These are phyloP conservation scores for Phaeosphaeriaceae sp. DNA, from an alignment of 2,329 filamentous ascomycete species.

Conservation along the genomic window DNA sequence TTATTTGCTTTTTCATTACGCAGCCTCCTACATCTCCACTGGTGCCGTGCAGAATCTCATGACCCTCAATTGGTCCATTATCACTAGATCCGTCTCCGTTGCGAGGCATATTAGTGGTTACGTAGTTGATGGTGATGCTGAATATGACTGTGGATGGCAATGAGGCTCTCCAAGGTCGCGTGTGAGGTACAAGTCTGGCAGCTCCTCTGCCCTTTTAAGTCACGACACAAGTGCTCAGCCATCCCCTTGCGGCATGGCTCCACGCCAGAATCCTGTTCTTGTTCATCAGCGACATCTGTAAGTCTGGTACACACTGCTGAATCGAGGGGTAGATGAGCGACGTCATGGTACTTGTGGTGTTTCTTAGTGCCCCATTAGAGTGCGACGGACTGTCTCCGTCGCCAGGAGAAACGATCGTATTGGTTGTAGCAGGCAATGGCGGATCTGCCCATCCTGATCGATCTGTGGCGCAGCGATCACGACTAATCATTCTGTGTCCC, in stretches of 20 bases:
- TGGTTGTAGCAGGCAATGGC: background rate
- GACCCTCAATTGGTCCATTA: conserved; percentile 49
- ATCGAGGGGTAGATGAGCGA: background rate
- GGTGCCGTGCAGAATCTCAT: conserved; percentile 48
- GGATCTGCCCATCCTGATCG: background rate
- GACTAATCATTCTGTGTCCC: background rate
- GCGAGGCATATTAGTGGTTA: conserved; percentile 44
- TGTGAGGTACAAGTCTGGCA: background rate
- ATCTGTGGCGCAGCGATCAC: background rate
- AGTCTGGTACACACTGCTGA: conserved; percentile 3
- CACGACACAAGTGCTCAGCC: background rate
- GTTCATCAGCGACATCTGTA: background rate
- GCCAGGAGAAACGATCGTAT: background rate
- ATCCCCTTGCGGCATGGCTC: background rate
- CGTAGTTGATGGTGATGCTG: background rate
- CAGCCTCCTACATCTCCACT: conserved; percentile 39
- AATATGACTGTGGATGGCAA: background rate
- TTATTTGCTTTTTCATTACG: background rate
- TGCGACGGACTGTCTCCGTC: conserved; percentile 6
- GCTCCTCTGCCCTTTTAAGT: background rate
- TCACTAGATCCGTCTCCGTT: conserved; percentile 50
- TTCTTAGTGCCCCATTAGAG: conserved; percentile 6
- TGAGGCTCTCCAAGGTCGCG: background rate
- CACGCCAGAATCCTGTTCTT: conserved; percentile 7
- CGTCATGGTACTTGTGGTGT: conserved; percentile 6